Evolutionary conservation across 2,329 filamentous ascomycete species (phyloP), one percentile per base, ranked within the genome.

Genomic region (Setomelanomma holmii): DNA sequence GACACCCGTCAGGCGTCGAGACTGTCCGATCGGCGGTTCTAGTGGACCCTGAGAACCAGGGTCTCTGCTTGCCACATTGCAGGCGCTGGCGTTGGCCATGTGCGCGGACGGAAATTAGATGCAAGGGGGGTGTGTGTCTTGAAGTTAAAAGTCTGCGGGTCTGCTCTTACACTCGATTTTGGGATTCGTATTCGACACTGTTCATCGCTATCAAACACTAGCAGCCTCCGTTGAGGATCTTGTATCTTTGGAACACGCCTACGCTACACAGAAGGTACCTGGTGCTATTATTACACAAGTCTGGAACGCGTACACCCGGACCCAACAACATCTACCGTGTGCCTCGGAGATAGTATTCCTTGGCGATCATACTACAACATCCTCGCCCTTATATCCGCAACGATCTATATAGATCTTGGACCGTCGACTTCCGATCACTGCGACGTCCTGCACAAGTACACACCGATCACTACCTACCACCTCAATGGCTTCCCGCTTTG

Each of bases 401-500:
- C 22, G 27, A 34, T 40, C 33, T 61, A 55, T 59, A 61, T 49
- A 58, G 33, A 49, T 51, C 45, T 2, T n/a, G 14, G 4, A 30
- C 24, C 6, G 7, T 33, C 33, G 17, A 27, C 38, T 20, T n/a
- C 17, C 23, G 16, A 30, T 39, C 24, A 12, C 35, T 22, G n/a
- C n/a, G n/a, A n/a, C n/a, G n/a, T n/a, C n/a, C n/a, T n/a, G n/a
- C n/a, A n/a, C n/a, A n/a, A n/a, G n/a, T n/a, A 53, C 21, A 40
- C 24, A 23, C 14, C 22, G 24, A 14, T 39, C 35, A 42, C 40
- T 12, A 35, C 33, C 16, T 38, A 43, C 40, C 45, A 50, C 53
- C 49, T 61, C 49, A 51, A 73, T 74, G 65, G 60, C 67, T 16
- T 75, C 72, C 22, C 74, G 74, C 43, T 76, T 76, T 43, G 70